These are phyloP conservation scores for Rhizopogon vesiculosus DNA, from an alignment of 768 basidiomycete genomes.

Conservation along the genomic window DNA sequence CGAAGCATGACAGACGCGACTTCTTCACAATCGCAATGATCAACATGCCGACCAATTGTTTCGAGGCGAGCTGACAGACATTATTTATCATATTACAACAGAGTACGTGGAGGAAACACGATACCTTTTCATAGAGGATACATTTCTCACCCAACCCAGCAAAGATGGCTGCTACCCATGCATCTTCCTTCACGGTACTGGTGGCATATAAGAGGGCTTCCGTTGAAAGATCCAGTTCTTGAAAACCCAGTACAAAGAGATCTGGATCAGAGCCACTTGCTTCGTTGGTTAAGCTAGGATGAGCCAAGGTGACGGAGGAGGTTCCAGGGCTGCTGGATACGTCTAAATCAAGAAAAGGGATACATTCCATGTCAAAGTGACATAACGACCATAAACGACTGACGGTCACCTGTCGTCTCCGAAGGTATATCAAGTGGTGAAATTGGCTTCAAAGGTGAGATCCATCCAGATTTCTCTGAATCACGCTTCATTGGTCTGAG, in stretches of 20 bases:
- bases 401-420: constrained; percentile 19
- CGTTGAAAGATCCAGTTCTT: constrained; percentile 75
- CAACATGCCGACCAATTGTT: constrained; percentile 84
- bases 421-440: constrained; percentile 29
- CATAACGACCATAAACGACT: neutral
- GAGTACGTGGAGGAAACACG: neutral
- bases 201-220: constrained; percentile 74
- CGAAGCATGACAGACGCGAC: constrained; percentile 42
- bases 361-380: neutral
- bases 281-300: neutral
- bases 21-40: constrained; percentile 64
- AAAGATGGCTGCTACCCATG: constrained; percentile 62
- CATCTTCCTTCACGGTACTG: constrained; percentile 59
- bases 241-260: constrained; percentile 71
- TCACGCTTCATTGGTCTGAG: constrained; percentile 27
- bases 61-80: constrained; percentile 55
- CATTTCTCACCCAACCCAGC: constrained; percentile 68
- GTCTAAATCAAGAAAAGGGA: constrained; percentile 5
- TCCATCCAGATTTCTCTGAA: constrained; percentile 11
- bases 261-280: constrained; percentile 47
- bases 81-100: neutral
- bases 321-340: constrained; percentile 1
- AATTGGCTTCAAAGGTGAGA: constrained; percentile 30
- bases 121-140: constrained; percentile 62
- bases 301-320: constrained; percentile 4